Percentiles rank a stretch among this genome's conserved stretches.
Conservation (phyloP, 1,139 yeast species). For the Yamadazyma jaroonii region DNA sequence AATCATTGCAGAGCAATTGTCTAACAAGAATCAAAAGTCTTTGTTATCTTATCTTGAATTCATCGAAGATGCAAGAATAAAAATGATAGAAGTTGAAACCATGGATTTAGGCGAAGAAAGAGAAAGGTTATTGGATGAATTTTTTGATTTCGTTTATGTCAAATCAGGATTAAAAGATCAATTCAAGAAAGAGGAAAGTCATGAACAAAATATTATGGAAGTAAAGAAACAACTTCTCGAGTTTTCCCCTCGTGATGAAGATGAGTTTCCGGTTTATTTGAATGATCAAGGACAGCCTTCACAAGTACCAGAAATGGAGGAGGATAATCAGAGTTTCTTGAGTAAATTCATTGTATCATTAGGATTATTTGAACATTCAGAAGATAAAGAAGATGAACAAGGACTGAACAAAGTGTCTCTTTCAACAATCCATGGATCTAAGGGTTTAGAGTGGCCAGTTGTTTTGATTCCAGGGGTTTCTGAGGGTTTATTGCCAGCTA, state of each 20-base stretch:
- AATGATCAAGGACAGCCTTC: neutral
- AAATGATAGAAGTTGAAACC: conserved; percentile 9
- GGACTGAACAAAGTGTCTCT: conserved; percentile 30
- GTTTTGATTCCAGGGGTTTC: conserved; percentile 76
- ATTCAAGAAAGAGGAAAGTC: conserved; percentile 22
- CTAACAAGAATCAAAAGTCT: conserved; percentile 3
- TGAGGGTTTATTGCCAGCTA: conserved; percentile 59
- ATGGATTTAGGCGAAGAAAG: conserved; percentile 1
- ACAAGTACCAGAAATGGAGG: neutral
- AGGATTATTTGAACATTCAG: conserved; percentile 46
- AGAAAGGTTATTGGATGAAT: conserved; percentile 9
- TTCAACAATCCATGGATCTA: conserved; percentile 87
- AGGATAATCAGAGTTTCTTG: conserved; percentile 30
- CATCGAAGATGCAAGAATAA: conserved; percentile 25
- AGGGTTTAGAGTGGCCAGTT: conserved; percentile 93
- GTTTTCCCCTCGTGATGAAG: conserved; percentile 51
- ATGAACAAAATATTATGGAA: conserved; percentile 39
- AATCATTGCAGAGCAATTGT: neutral
- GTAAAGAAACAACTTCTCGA: conserved; percentile 41
- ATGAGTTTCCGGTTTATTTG: conserved; percentile 33
- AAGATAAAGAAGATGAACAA: conserved; percentile 10
- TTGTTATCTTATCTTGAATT: conserved; percentile 27
- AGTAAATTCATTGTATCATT: conserved; percentile 58
- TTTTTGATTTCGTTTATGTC: conserved; percentile 26
- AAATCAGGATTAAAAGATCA: conserved; percentile 32